Conservation (phyloP, 1,284 basidiomycete species). For the Stereum hirsutum region DNA sequence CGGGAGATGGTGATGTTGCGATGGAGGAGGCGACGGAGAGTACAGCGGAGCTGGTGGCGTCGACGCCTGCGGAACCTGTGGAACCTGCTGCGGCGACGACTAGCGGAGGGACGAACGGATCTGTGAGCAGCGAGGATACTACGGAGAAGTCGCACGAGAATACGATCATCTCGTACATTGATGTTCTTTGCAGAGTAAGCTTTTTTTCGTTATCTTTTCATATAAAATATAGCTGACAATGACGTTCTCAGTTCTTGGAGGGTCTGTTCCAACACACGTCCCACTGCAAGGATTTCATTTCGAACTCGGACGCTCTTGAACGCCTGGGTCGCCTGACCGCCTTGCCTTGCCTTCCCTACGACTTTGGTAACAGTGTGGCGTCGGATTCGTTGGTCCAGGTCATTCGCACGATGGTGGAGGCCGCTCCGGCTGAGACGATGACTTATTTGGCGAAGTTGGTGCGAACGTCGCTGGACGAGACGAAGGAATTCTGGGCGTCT, state of each 20-base stretch:
- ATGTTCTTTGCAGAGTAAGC: slow-evolving; percentile 60
- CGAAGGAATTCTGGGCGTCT: slow-evolving; percentile 63
- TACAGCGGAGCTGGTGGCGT: slow-evolving; percentile 17
- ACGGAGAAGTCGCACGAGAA: slow-evolving; percentile 58
- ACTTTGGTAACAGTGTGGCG: slow-evolving; percentile 77
- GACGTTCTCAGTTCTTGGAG: slow-evolving; percentile 66
- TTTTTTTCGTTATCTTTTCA: slow-evolving; percentile 3
- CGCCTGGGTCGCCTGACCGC: slow-evolving; percentile 72
- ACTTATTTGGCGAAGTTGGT: slow-evolving; percentile 67
- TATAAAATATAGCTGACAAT: slow-evolving; percentile 7
- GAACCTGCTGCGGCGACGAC: slow-evolving; percentile 1
- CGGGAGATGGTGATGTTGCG: slow-evolving; percentile 27
- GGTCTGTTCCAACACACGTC: slow-evolving; percentile 88
- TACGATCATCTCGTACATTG: slow-evolving; percentile 65
- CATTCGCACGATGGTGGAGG: slow-evolving; percentile 84
- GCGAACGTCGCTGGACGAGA: slow-evolving; percentile 61
- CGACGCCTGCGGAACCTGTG: slow-evolving; percentile 15
- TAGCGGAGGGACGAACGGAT: slow-evolving; percentile 8
- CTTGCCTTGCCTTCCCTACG: slow-evolving; percentile 84
- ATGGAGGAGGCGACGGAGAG: slow-evolving; percentile 33
- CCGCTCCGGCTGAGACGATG: slow-evolving; percentile 72
- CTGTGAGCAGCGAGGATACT: slow-evolving; percentile 24
- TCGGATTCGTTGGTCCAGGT: slow-evolving; percentile 85
- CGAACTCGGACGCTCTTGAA: slow-evolving; percentile 65
- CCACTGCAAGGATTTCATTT: slow-evolving; percentile 89